These are phyloP conservation scores for Phyllosticta ampelicida DNA, from an alignment of 2,329 filamentous ascomycete species.

Conservation along the genomic window DNA sequence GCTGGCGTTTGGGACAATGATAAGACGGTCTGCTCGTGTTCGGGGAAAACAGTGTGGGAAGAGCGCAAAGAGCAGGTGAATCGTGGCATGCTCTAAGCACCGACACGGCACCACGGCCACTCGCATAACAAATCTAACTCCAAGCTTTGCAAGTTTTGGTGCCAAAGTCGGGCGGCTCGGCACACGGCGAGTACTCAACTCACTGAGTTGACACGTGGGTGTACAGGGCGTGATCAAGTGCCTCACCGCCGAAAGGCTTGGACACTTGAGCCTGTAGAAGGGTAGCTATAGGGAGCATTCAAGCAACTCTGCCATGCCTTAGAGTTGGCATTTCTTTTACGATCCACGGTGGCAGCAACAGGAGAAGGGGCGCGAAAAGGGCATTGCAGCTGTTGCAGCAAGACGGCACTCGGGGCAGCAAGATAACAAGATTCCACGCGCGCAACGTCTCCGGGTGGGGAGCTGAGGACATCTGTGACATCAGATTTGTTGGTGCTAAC, in stretches of 20 bases:
- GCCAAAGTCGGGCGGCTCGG: too few relatives aligned
- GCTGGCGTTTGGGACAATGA: conserved; percentile 99
- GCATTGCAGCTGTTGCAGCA: conserved; percentile 8
- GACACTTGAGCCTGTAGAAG: too few relatives aligned
- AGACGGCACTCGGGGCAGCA: conserved; percentile 2
- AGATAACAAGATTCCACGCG: conserved; percentile 8
- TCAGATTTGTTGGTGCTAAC: not conserved
- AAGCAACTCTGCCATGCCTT: too few relatives aligned
- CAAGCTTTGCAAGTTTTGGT: too few relatives aligned
- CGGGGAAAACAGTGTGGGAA: conserved; percentile 96
- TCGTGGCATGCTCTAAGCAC: conserved; percentile 73
- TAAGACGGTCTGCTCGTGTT: conserved; percentile 96
- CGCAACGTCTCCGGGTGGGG: not conserved
- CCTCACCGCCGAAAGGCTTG: too few relatives aligned
- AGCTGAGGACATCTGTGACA: not conserved
- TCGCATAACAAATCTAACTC: not conserved
- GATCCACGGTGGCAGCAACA: too few relatives aligned
- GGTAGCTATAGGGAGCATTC: too few relatives aligned
- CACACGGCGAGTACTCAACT: too few relatives aligned
- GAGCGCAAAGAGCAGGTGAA: conserved; percentile 81
- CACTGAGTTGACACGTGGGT: too few relatives aligned
- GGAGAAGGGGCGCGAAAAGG: not conserved
- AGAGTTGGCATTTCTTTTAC: too few relatives aligned
- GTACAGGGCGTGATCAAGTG: too few relatives aligned
- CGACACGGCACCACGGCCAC: not conserved